Evolutionary conservation across 352 stramenopile species (phyloP), one percentile per base, ranked within the genome.

Genomic region (Globisporangium iwayamae): DNA sequence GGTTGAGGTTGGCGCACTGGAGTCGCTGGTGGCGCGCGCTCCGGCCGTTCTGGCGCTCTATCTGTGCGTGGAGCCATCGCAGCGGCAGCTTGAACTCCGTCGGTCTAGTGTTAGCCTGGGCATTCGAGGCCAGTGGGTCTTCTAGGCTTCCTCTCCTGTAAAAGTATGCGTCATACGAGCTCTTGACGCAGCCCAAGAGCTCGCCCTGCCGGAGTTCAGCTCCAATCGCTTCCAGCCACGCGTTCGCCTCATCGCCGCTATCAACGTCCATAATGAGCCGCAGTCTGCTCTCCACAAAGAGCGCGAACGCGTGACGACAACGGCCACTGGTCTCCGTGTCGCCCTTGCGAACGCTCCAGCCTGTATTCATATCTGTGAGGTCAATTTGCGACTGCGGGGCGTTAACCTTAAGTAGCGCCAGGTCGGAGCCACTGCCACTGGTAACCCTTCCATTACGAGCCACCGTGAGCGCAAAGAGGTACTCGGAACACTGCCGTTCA

Each of bases 201-300:
- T 75, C 54, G 52, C 64, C 68, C 18, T 72, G 75, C 16, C 70
- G 68, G 10, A 88, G 68, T 57, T 90, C 77, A 8, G 53, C 56
- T 30, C 63, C 66, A 48, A 92, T 88, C 11, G 74, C 60, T 20
- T 46, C n/a, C 10, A 77, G 64, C 83, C 83, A 92, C 30, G 65
- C 48, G 20, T 67, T 67, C 20, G 73, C 73, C 32, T 89, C 79
- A 9, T 47, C 55, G 2, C 67, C 47, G 5, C 70, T 79, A 10
- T 65, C 63, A 2, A 90, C 77, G 41, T 92, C 83, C 48, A 92
- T 9, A 0, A 89, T 78, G 8, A 86, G 62, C 8, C 64, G 66
- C 53, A 89, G 72, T 20, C 71, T 79, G 22, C 74, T 74, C 1
- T 48, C n/a, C 47, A 89, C 83, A 61, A 91, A 90, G 8, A 91